Base-by-base conservation (phyloP, 805 yeast species). In the Hemisphaericaspora nanyangensis region DNA sequence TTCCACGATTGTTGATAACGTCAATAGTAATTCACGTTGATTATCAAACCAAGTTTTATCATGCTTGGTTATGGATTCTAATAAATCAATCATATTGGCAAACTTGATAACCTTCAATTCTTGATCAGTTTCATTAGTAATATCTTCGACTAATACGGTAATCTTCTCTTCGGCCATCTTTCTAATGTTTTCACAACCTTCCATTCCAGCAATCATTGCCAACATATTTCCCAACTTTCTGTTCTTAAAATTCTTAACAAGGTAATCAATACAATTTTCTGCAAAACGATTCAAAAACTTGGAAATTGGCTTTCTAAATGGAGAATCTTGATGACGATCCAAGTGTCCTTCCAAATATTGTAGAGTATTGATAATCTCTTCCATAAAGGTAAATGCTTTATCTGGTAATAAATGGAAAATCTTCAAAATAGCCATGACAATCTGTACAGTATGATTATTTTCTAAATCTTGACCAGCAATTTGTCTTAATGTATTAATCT, bases 361-460 rank as follows among this genome's bases (percentile, higher is more conserved):
- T 41, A 93, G 73, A 4, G 91, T 82, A 38, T 73, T 75, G 51
- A 93, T 74, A 40, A 93, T 73, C 50, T 89, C 96, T 37, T 87
- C 91, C 80, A 95, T 79, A 52, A 88, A 93, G 15, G 91, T 83
- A 60, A 80, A 85, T 0, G 99, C 99, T 46, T 87, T 85, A 2
- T 95, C 80, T 0, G 99, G 99, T 24, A 93, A 65, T 46, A 89
- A 68, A 55, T 95, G 96, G 67, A 91, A 93, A 29, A 93, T 85
- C 50, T 91, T 88, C 51, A 93, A 70, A 40, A 93, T 87, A 0
- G 96, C 95, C 48, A 84, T 85, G 32, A 93, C 88, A 29, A 91
- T 85, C 52, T 85, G 84, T 10, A 95, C 85, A 0, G 89, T 85
- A 26, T 80, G 82, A 48, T 90, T 90, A 47, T 79, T 82, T 24